phyloP scores from a whole-genome alignment of 164 flowering plant species.

The Chimonanthus salicifolius region DNA sequence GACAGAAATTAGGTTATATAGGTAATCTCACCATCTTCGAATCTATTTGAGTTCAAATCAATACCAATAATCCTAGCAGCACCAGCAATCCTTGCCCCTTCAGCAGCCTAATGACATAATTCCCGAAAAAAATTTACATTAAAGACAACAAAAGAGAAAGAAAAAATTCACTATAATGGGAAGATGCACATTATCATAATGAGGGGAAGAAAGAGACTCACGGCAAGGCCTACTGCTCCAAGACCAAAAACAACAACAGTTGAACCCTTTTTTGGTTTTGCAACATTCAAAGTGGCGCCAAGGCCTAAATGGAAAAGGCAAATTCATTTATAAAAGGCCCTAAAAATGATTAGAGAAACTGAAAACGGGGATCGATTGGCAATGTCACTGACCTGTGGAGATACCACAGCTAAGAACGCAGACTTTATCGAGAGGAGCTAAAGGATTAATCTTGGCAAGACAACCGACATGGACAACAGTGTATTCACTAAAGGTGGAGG shows the following conservation, averaged over 20 bases:
- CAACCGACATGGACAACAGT: conserved; percentile 63
- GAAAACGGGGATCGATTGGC: not conserved
- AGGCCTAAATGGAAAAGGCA: conserved; percentile 32
- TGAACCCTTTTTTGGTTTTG: conserved; percentile 61
- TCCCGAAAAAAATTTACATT: not conserved
- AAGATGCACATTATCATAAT: not conserved
- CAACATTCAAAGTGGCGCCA: conserved; percentile 77
- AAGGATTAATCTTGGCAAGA: conserved; percentile 64
- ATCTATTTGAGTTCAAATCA: conserved; percentile 25
- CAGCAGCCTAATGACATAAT: conserved; percentile 23
- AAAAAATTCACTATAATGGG: not conserved
- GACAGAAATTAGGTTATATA: not conserved
- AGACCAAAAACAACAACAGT: conserved; percentile 70
- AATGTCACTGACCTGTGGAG: conserved; percentile 39
- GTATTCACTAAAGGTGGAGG: conserved; percentile 74
- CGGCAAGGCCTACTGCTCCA: conserved; percentile 85
- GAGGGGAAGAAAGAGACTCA: conserved; percentile 23
- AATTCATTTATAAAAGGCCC: not conserved
- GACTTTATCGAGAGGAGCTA: conserved; percentile 25
- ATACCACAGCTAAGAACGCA: conserved; percentile 67
- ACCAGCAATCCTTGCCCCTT: conserved; percentile 37
- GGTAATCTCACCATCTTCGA: conserved; percentile 21
- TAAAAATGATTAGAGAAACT: not conserved
- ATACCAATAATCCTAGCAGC: conserved; percentile 35
- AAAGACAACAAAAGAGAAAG: not conserved